Evolutionary conservation across 345 rosid genomes (phyloP).

Genomic region (Firmiana major): DNA sequence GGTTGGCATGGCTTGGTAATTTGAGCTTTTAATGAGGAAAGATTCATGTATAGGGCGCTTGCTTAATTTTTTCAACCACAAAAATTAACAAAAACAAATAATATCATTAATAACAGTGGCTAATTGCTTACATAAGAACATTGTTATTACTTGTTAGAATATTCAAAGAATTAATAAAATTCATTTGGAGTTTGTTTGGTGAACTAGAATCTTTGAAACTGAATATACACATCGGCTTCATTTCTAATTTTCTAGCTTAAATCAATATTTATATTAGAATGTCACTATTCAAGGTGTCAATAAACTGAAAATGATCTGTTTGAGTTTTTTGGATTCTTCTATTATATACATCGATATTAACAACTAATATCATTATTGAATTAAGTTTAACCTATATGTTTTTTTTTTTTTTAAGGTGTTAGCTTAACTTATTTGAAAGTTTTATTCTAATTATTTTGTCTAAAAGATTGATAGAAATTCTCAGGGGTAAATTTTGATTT

Average conservation of each 20-base stretch:
- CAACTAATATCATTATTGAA: too few species aligned
- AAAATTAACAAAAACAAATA: not conserved
- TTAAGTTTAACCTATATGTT: too few species aligned
- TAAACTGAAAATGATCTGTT: not conserved
- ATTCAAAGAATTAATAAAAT: not conserved
- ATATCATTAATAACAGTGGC: not conserved
- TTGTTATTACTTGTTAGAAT: not conserved
- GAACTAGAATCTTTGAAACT: conserved; percentile 8
- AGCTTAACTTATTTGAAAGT: too few species aligned
- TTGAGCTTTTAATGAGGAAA: not conserved
- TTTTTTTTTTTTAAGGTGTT: too few species aligned
- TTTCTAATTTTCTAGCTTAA: not conserved
- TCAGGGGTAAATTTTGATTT: too few species aligned
- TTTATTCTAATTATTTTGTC: too few species aligned
- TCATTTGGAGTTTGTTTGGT: not conserved
- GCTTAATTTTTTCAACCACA: not conserved
- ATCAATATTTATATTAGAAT: not conserved
- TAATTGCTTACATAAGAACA: not conserved
- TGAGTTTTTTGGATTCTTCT: not conserved
- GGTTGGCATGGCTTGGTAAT: not conserved
- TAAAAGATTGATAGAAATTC: too few species aligned
- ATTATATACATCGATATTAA: too few species aligned
- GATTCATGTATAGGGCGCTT: not conserved
- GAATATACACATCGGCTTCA: not conserved
- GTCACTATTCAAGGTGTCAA: not conserved